Evolutionary conservation across 106 monocot species (phyloP).

Genomic region (Vanilla planifolia): DNA sequence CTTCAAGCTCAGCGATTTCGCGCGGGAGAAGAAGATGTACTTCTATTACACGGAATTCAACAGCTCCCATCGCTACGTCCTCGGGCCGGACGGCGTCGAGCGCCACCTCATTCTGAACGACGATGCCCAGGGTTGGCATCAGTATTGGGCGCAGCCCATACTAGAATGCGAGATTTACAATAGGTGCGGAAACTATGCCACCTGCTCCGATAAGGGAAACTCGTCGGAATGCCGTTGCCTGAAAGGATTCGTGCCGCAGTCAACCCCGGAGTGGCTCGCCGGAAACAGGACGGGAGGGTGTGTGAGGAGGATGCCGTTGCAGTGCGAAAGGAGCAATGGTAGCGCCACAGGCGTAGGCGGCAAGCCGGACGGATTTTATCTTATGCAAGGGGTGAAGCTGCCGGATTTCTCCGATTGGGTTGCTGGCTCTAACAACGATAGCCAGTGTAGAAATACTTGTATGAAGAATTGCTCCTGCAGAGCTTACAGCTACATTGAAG

Average conservation of each 20-base stretch:
- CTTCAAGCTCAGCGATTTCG: slow-evolving; percentile 34
- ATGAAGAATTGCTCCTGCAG: slow-evolving; percentile 42
- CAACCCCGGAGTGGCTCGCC: slow-evolving; percentile 15
- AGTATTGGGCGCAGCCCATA: slow-evolving; percentile 19
- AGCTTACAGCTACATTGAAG: slow-evolving; percentile 27
- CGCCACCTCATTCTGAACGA: slow-evolving; percentile 17
- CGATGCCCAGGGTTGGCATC: slow-evolving; percentile 10
- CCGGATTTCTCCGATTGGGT: slow-evolving; percentile 39
- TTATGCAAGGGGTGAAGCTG: slow-evolving; percentile 35
- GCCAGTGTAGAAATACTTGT: slow-evolving; percentile 21
- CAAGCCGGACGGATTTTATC: slow-evolving; percentile 29
- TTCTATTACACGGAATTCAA: slow-evolving; percentile 27
- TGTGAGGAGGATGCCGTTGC: slow-evolving; percentile 7
- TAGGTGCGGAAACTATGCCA: slow-evolving; percentile 14
- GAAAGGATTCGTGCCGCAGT: slow-evolving; percentile 22
- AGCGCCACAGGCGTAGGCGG: background rate
- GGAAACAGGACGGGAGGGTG: background rate
- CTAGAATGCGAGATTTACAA: slow-evolving; percentile 21
- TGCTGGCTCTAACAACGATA: background rate
- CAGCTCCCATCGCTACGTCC: slow-evolving; percentile 29
- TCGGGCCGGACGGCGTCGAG: slow-evolving; percentile 22
- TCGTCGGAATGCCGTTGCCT: slow-evolving; percentile 17
- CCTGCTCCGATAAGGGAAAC: slow-evolving; percentile 13
- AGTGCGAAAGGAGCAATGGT: slow-evolving; percentile 1
- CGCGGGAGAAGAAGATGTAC: slow-evolving; percentile 32